Base-by-base conservation (phyloP, 75 land plant species). In the Adiantum capillusveneris region DNA sequence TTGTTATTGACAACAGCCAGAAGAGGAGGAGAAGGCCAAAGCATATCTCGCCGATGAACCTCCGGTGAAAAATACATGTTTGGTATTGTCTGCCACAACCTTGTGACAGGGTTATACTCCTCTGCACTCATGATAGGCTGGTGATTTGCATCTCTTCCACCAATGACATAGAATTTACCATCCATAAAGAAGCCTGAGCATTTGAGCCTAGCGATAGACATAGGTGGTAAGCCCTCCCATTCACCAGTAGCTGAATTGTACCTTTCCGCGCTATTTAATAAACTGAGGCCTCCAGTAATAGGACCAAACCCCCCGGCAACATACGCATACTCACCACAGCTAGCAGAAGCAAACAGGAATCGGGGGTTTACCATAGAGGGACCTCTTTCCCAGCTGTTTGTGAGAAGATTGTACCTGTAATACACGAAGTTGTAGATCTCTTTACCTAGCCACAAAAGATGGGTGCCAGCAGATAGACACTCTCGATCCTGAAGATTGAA, bases 331-430 rank as follows among this genome's bases (percentile, higher is more conserved):
- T 77, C 79, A 11, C 83, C 83, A 34, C 65, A 66, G 57, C 87
- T 86, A 2, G 84, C 83, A 6, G 90, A 86, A 1, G 88, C 90
- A 71, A 82, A 86, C 56, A 86, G 67, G 59, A 84, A 82, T 36
- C 90, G 73, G 0, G 87, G 80, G n/a, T 56, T 50, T 28, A 65
- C 73, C 90, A 86, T 86, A 0, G 22, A 58, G 19, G 63, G 53
- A 3, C 87, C 87, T 22, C 62, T 37, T 0, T 71, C 50, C 90
- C 90, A 86, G 0, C 65, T 65, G 43, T 86, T 74, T 0, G 69
- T 76, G 24, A 80, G 55, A 13, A 86, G 25, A 31, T 76, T 71
- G 31, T 86, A 86, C 53, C 64, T 80, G 37, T 64, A 74, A 9
- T 72, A 62, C 12, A 75, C 80, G 19, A 71, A 76, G 12, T 68